phyloP scores from a whole-genome alignment of 257 asterid species.

The Scutellaria minor region DNA sequence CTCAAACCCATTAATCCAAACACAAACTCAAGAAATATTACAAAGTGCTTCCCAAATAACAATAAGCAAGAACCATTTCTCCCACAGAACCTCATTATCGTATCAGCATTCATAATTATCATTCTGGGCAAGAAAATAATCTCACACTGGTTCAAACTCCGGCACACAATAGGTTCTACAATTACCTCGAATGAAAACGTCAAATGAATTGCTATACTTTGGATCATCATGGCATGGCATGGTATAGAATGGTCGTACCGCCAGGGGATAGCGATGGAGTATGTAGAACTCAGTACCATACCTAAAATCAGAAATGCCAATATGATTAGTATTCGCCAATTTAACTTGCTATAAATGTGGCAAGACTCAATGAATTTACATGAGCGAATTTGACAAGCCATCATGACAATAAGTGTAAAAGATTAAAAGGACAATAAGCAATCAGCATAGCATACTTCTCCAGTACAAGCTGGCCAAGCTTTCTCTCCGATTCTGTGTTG shows the following conservation, averaged over 20 bases:
- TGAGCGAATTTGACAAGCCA: not conserved
- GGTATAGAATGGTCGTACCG: conserved; percentile 90
- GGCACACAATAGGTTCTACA: not conserved
- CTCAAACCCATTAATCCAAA: too few species aligned
- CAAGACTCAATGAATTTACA: not conserved
- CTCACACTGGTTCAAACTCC: not conserved
- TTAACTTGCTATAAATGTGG: not conserved
- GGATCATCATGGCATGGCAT: conserved; percentile 82
- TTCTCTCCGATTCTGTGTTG: conserved; percentile 86
- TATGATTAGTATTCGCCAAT: not conserved
- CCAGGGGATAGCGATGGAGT: conserved; percentile 86
- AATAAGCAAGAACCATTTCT: too few species aligned
- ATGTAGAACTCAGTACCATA: conserved; percentile 94
- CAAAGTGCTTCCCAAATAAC: too few species aligned
- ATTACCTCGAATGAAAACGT: conserved; percentile 87
- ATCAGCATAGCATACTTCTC: conserved; percentile 59
- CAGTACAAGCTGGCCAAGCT: conserved; percentile 82
- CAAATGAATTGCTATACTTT: conserved; percentile 81
- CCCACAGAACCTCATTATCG: too few species aligned
- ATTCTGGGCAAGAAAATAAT: not conserved
- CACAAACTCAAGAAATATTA: too few species aligned
- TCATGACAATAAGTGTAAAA: not conserved
- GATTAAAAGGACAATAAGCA: conserved; percentile 11
- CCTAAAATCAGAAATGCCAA: conserved; percentile 45
- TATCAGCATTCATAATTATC: not conserved